These are phyloP conservation scores for Beauveria sp. DNA, from an alignment of 2,329 filamentous ascomycete genomes.

Conservation along the genomic window DNA sequence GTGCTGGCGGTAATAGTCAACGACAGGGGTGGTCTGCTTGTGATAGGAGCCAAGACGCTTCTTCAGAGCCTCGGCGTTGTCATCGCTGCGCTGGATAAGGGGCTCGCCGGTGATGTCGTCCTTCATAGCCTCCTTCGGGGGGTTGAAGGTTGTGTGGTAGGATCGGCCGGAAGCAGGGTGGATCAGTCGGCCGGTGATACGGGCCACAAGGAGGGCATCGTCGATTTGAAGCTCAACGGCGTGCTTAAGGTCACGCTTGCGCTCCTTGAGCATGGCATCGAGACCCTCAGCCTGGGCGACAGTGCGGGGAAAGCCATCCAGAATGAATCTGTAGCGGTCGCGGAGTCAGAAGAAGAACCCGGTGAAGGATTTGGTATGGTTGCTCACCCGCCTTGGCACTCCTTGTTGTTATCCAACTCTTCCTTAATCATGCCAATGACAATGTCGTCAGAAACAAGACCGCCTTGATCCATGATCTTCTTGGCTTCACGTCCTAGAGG, in stretches of 20 bases:
- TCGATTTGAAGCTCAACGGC: conserved; percentile 96
- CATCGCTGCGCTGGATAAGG: conserved; percentile 89
- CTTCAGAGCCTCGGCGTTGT: conserved; percentile 92
- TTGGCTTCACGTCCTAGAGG: conserved; percentile 90
- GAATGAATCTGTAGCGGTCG: conserved; percentile 68
- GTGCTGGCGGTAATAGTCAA: conserved; percentile 93
- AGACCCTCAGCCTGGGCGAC: conserved; percentile 92
- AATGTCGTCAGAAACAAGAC: conserved; percentile 96
- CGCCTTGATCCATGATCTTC: conserved; percentile 99
- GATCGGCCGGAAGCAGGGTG: conserved; percentile 94
- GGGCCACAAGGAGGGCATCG: conserved; percentile 83
- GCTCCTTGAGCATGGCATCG: conserved; percentile 77
- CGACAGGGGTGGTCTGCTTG: conserved; percentile 84
- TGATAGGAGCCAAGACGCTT: conserved; percentile 94
- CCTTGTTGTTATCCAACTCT: conserved; percentile 86
- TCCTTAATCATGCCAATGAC: conserved; percentile 99
- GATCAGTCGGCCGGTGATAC: conserved; percentile 92
- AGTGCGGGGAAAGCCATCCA: conserved; percentile 96
- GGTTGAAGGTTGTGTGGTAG: conserved; percentile 99
- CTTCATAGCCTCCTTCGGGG: conserved; percentile 86
- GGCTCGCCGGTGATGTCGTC: conserved; percentile 97
- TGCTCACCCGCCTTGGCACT: conserved; percentile 90
- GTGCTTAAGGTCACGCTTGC: conserved; percentile 82
- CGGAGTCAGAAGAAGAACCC: neutral
- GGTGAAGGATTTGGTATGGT: neutral